Conservation (phyloP, 1,284 basidiomycete species). For the Apiotrichum sp. region DNA sequence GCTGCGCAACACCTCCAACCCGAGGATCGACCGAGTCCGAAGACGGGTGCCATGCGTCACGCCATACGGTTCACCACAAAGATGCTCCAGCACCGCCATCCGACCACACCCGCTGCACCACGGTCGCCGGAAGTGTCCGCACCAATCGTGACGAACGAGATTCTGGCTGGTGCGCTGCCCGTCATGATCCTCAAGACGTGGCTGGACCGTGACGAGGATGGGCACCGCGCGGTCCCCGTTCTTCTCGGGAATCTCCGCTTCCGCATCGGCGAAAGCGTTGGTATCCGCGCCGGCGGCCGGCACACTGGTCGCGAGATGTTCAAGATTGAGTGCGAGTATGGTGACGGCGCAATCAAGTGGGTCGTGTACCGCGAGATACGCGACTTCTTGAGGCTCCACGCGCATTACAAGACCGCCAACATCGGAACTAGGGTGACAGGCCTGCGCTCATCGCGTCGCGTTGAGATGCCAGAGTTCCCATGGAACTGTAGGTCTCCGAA, state of each 20-base stretch:
- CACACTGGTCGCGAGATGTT: slow-evolving; percentile 42
- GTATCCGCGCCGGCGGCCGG: slow-evolving; percentile 25
- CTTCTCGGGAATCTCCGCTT: slow-evolving; percentile 56
- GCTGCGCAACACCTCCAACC: too few relatives aligned
- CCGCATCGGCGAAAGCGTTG: slow-evolving; percentile 44
- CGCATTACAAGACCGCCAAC: slow-evolving; percentile 84
- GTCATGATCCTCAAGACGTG: slow-evolving; percentile 79
- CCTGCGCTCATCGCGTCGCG: slow-evolving; percentile 57
- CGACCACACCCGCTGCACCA: not conserved
- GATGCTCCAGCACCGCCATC: not conserved
- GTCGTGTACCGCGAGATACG: slow-evolving; percentile 90
- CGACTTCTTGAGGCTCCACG: slow-evolving; percentile 86
- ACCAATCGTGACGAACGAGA: slow-evolving; percentile 64
- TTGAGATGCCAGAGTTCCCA: slow-evolving; percentile 87
- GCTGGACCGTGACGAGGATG: slow-evolving; percentile 87
- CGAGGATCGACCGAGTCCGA: too few relatives aligned
- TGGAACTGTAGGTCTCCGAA: slow-evolving; percentile 45
- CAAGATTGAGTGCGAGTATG: slow-evolving; percentile 74
- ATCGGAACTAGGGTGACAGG: slow-evolving; percentile 48
- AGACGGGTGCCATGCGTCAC: not conserved
- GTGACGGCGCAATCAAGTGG: slow-evolving; percentile 90
- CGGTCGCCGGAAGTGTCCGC: slow-evolving; percentile 1
- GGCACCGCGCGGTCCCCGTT: slow-evolving; percentile 72
- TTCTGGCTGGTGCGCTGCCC: slow-evolving; percentile 73
- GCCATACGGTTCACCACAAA: not conserved